Conservation (phyloP, 73 alveolate genomes). For the Urostyla sp. region DNA sequence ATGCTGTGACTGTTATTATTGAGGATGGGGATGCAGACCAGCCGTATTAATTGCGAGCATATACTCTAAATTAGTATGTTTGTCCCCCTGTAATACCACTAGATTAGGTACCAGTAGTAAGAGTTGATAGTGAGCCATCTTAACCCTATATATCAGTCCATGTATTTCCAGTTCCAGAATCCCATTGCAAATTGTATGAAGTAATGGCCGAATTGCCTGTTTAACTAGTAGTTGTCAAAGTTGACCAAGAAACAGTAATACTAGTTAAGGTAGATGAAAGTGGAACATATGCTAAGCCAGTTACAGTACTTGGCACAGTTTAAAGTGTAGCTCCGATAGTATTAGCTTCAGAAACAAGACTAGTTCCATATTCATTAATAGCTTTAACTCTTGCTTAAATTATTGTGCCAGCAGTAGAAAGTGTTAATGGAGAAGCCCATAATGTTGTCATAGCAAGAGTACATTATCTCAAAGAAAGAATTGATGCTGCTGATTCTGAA, state of each 20-base stretch:
- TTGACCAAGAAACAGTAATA: slow-evolving; percentile 23
- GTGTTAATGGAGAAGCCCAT: neutral
- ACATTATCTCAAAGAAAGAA: neutral
- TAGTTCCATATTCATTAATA: slow-evolving; percentile 7
- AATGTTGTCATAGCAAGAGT: neutral
- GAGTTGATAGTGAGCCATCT: neutral
- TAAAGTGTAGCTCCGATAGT: neutral
- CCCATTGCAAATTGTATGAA: slow-evolving; percentile 63
- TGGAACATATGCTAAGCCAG: neutral
- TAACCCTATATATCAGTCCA: neutral
- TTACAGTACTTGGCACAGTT: slow-evolving; percentile 8
- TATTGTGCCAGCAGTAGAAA: neutral
- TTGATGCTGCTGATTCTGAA: neutral
- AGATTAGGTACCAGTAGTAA: neutral
- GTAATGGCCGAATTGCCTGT: slow-evolving; percentile 63
- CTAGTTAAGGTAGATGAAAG: neutral
- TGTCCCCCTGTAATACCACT: too few relatives aligned
- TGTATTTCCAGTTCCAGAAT: slow-evolving; percentile 44
- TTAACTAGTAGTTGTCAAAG: slow-evolving; percentile 9
- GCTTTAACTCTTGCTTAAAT: slow-evolving; percentile 7
- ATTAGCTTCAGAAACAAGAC: slow-evolving; percentile 6
- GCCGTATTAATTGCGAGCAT: too few relatives aligned
- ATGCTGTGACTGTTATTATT: too few relatives aligned
- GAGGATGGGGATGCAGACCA: too few relatives aligned
- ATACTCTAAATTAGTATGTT: too few relatives aligned